Percentiles rank a stretch among this genome's conserved stretches.
These are phyloP conservation scores for Pseudocercospora musae DNA, from an alignment of 2,329 filamentous ascomycete species.

Conservation along the genomic window DNA sequence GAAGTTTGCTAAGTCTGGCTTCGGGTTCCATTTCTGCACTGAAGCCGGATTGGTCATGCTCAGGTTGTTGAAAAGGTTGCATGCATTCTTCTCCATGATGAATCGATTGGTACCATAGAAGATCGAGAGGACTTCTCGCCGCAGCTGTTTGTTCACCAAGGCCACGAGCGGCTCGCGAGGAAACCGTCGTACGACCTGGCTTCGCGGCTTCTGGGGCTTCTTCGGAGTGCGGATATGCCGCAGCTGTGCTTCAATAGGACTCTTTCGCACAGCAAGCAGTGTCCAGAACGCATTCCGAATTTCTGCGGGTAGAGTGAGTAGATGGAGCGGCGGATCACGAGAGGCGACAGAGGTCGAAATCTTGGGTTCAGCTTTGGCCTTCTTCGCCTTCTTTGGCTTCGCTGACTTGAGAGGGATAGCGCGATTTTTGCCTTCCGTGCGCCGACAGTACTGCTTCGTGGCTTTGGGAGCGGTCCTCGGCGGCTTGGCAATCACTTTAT, in stretches of 20 bases:
- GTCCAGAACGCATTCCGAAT: conserved; percentile 22
- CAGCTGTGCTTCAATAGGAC: conserved; percentile 22
- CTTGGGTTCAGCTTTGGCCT: not conserved
- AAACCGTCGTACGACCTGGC: conserved; percentile 18
- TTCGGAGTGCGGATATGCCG: conserved; percentile 18
- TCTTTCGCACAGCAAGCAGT: conserved; percentile 13
- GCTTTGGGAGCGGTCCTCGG: conserved; percentile 5
- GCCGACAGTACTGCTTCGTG: conserved; percentile 9
- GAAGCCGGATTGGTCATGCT: conserved; percentile 15
- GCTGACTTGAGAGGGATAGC: not conserved
- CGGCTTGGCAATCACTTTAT: conserved; percentile 14
- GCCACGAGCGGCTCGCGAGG: conserved; percentile 18
- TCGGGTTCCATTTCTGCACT: conserved; percentile 18
- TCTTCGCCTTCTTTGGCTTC: conserved; percentile 10
- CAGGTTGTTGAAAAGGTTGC: conserved; percentile 10
- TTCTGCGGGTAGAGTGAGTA: conserved; percentile 21
- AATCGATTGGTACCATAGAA: conserved; percentile 22
- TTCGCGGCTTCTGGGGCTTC: conserved; percentile 5
- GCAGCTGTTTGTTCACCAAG: conserved; percentile 18
- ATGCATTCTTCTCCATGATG: conserved; percentile 19
- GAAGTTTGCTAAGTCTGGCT: conserved; percentile 12
- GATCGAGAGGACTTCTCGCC: conserved; percentile 20
- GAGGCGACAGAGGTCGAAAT: conserved; percentile 4
- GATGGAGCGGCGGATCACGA: conserved; percentile 15
- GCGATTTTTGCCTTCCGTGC: not conserved